Base-by-base conservation (phyloP, 2,329 filamentous ascomycete species). In the Xylariaceae sp. region DNA sequence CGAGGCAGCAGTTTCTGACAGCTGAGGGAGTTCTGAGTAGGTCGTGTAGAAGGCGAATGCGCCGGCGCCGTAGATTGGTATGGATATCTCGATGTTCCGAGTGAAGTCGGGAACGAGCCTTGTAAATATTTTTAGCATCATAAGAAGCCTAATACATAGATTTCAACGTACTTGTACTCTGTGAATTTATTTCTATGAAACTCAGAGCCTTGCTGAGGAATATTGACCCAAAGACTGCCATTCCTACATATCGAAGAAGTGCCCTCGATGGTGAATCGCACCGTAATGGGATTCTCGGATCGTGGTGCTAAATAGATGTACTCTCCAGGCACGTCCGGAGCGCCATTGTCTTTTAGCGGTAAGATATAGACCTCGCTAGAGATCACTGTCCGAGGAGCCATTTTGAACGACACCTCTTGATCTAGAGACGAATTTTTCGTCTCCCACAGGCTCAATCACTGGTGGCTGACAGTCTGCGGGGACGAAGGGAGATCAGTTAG, bases 201-300 rank as follows among this genome's bases (percentile, higher is more conserved):
- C 39, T 83, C 73, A 44, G 82, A 74, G 51, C 86, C 90, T 61
- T 85, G 77, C 53, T 86, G 81, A 7, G 94, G 94, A 53, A 97
- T 88, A 69, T 99, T 99, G 64, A 96, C 87, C 92, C 94, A 99
- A 55, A 99, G 78, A 66, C 89, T 96, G 52, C 95, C 94, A 71
- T 96, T 79, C 59, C 90, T 83, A 70, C 91, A 96, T 75, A 99
- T 94, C 54, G 92, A 96, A 66, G 92, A 96, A 49, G 90, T 92
- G 54, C 94, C 91, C 70, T 96, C 88, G 60, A 96, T 92, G 59
- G 90, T 83, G 70, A 99, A 96, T 52, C 92, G 86, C 49, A 96
- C 76, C 46, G 81, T 81, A 63, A 97, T 86, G 39, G 87, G 87
- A n/a, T 86, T 78, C 38, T 78, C 80, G 15, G 87, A 85, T 57